Base-by-base conservation (phyloP, 352 stramenopile species). In the Thalassiosira sp. region DNA sequence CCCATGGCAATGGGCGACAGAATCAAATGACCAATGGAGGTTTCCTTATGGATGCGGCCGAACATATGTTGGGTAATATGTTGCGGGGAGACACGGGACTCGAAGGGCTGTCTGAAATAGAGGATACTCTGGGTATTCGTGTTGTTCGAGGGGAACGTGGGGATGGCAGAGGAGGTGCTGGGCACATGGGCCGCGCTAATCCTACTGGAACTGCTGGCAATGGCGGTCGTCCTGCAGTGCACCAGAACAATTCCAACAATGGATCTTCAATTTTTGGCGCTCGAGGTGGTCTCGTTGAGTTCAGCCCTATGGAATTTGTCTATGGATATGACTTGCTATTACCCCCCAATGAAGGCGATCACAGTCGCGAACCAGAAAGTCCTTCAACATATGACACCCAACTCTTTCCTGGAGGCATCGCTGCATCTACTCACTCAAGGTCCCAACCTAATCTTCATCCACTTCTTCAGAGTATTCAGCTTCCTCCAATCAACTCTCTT, bases 1-100 rank as follows among this genome's bases (percentile, higher is more conserved):
- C 46, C 22, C 40, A 45, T n/a, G 16, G 28, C 33, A 57, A 31
- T 31, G 16, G 48, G 24, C 37, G 45, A 5, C 43, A 74, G 42
- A 16, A 24, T 40, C 54, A 65, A 40, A 43, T 52, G 20, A 45
- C 57, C 31, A 72, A 76, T 52, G 40, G 60, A 16, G 75, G 60
- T 15, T 61, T 65, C 42, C 67, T 89, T 15, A 80, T 93, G 22
- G 75, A 88, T 64, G 81, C 79, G 13, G 81, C 85, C 42, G 86
- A 91, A 84, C 79, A 75, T 40, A 89, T 94, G 78, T 71, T 94
- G 24, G 77, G 77, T 15, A 88, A 83, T 35, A 81, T 94, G 27
- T 62, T 92, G 11, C 78, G 85, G 5, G 84, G 88, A 40, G 81
- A 53, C 2, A 60, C 27, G 16, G 33, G 71, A 15, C 53, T 80